phyloP scores from a whole-genome alignment of 2,329 filamentous ascomycete species.

The Diatrype stigma region DNA sequence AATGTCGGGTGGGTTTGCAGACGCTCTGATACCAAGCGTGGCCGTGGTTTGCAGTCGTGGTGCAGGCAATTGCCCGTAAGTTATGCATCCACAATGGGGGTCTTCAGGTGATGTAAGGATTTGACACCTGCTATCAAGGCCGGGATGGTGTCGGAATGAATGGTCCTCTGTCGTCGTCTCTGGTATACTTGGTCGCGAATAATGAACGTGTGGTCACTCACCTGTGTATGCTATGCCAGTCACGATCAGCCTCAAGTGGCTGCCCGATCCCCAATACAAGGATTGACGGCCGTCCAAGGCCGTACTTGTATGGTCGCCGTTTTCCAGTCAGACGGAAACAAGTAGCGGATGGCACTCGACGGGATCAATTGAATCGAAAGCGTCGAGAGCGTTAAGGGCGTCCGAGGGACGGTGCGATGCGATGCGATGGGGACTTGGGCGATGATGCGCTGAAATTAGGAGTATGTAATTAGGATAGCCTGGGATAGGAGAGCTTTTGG shows the following conservation, averaged over 20 bases:
- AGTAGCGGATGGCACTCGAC: conserved; percentile 8
- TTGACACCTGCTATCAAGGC: too few relatives aligned
- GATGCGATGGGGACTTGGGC: neutral
- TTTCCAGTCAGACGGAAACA: conserved; percentile 7
- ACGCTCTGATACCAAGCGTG: too few relatives aligned
- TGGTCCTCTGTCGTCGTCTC: neutral
- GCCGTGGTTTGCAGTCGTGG: too few relatives aligned
- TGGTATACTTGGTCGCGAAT: neutral
- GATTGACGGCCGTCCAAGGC: conserved; percentile 11
- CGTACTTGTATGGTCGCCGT: neutral
- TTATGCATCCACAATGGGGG: neutral
- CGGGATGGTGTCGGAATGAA: conserved; percentile 1
- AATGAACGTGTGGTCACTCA: conserved; percentile 12
- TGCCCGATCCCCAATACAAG: conserved; percentile 22
- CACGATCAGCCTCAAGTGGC: conserved; percentile 16
- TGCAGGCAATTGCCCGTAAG: too few relatives aligned
- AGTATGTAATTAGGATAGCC: neutral
- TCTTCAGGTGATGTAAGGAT: too few relatives aligned
- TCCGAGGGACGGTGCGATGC: neutral
- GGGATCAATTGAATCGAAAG: conserved; percentile 4
- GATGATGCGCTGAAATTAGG: neutral
- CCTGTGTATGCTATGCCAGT: conserved; percentile 13
- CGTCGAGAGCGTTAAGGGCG: too few relatives aligned
- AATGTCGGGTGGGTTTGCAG: neutral
- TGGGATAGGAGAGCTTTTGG: neutral